Conservation (phyloP, 164 flowering plant genomes). For the Vitis cinerea region DNA sequence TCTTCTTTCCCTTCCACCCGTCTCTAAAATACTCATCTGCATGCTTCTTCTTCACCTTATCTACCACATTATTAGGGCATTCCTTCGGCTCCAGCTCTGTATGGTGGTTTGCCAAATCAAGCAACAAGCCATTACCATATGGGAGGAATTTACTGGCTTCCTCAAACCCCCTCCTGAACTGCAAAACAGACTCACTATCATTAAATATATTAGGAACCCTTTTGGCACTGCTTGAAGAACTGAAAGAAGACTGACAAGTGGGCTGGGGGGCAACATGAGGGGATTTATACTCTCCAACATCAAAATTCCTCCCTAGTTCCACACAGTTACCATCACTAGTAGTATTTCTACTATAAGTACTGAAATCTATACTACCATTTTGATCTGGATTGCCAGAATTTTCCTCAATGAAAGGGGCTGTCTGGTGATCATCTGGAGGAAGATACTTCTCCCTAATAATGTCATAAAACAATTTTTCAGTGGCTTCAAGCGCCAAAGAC, state of each 20-base stretch:
- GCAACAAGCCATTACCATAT: slow-evolving; percentile 13
- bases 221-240: slow-evolving; percentile 27
- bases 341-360: neutral
- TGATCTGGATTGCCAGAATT: slow-evolving; percentile 13
- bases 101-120: slow-evolving; percentile 22
- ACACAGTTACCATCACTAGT: neutral
- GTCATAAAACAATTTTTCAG: slow-evolving; percentile 49
- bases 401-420: slow-evolving; percentile 4
- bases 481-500: slow-evolving; percentile 47
- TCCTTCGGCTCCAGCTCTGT: neutral
- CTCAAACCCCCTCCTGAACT: slow-evolving; percentile 34
- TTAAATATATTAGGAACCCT: slow-evolving; percentile 16
- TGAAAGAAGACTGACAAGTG: slow-evolving; percentile 24
- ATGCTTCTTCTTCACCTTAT: slow-evolving; percentile 15
- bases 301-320: slow-evolving; percentile 9
- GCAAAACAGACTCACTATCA: slow-evolving; percentile 27
- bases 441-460: slow-evolving; percentile 40
- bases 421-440: slow-evolving; percentile 6
- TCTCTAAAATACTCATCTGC: slow-evolving; percentile 5
- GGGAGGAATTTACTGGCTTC: slow-evolving; percentile 53
- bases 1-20: slow-evolving; percentile 23
- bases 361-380: neutral
- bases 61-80: too few relatives aligned
- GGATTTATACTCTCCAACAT: slow-evolving; percentile 5
- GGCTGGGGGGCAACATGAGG: neutral